These are phyloP conservation scores for Podospora pseudopauciseta DNA, from an alignment of 495 filamentous ascomycete genomes.

Conservation along the genomic window DNA sequence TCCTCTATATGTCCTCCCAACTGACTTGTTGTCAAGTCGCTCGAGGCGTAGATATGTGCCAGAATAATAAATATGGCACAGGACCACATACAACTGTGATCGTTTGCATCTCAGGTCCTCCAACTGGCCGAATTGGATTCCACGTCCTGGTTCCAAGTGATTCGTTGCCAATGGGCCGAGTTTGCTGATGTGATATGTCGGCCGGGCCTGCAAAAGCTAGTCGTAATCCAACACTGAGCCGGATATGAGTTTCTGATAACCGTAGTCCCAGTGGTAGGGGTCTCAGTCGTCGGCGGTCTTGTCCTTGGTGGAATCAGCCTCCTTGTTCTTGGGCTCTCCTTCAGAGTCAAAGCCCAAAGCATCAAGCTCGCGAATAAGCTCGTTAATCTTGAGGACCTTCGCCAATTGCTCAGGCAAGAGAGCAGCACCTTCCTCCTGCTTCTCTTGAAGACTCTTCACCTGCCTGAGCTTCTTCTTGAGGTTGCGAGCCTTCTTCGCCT, in stretches of 20 bases:
- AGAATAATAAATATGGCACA: too few relatives aligned
- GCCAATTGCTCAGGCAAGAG: constrained; percentile 93
- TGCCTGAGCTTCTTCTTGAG: constrained; percentile 96
- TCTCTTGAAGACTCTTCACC: constrained; percentile 82
- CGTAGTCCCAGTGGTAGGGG: neutral
- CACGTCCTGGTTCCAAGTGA: too few relatives aligned
- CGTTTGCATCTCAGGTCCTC: too few relatives aligned
- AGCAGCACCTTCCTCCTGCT: constrained; percentile 79
- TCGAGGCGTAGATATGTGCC: too few relatives aligned
- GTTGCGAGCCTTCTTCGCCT: constrained; percentile 86
- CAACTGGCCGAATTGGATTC: too few relatives aligned
- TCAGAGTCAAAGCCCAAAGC: constrained; percentile 74
- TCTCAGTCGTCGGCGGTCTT: constrained; percentile 1
- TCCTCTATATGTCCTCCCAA: too few relatives aligned
- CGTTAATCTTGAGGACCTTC: constrained; percentile 95
- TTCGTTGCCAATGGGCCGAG: too few relatives aligned
- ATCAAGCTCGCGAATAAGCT: constrained; percentile 86
- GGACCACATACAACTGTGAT: too few relatives aligned
- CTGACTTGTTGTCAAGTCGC: too few relatives aligned
- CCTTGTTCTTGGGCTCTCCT: constrained; percentile 43
- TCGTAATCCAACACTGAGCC: neutral
- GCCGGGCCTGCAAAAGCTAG: neutral
- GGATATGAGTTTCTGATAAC: neutral
- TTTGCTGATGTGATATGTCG: too few relatives aligned
- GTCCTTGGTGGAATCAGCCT: neutral